phyloP scores from a whole-genome alignment of 2,329 filamentous ascomycete species.

The Arthrobotrys conoides region DNA sequence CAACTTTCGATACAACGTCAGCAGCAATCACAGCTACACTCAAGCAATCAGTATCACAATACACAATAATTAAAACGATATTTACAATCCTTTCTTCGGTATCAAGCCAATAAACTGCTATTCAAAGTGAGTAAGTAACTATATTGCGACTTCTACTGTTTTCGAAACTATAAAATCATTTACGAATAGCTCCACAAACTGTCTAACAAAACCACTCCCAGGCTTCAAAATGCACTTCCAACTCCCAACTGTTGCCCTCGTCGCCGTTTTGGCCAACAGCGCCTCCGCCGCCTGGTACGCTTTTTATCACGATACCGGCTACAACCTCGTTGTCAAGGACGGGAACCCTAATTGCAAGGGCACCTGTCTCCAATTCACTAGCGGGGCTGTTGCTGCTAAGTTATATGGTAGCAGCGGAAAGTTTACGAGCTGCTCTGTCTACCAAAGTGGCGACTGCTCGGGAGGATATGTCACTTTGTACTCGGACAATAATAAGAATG shows the following conservation, averaged over 20 bases:
- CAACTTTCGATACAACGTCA: not conserved
- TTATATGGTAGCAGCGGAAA: constrained; percentile 43
- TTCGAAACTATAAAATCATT: too few relatives aligned
- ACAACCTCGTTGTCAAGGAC: constrained; percentile 44
- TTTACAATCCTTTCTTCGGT: not conserved
- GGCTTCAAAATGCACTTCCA: constrained; percentile 34
- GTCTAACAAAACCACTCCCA: not conserved
- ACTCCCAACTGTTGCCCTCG: constrained; percentile 27
- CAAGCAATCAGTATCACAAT: not conserved
- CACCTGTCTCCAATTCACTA: constrained; percentile 36
- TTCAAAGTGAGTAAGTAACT: not conserved
- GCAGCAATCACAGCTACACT: constrained; percentile 4
- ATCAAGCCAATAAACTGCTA: not conserved
- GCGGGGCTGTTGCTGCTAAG: constrained; percentile 25
- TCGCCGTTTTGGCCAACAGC: constrained; percentile 39
- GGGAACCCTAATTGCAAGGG: constrained; percentile 39
- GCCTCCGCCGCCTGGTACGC: constrained; percentile 40
- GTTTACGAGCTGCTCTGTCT: constrained; percentile 48
- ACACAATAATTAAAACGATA: not conserved
- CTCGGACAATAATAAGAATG: constrained; percentile 41
- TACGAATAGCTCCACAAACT: not conserved
- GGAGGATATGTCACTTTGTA: constrained; percentile 45
- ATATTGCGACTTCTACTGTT: too few relatives aligned
- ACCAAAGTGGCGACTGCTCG: constrained; percentile 19
- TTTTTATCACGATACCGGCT: constrained; percentile 37